phyloP scores from a whole-genome alignment of 257 asterid species.

The Fraxinus anomala region DNA sequence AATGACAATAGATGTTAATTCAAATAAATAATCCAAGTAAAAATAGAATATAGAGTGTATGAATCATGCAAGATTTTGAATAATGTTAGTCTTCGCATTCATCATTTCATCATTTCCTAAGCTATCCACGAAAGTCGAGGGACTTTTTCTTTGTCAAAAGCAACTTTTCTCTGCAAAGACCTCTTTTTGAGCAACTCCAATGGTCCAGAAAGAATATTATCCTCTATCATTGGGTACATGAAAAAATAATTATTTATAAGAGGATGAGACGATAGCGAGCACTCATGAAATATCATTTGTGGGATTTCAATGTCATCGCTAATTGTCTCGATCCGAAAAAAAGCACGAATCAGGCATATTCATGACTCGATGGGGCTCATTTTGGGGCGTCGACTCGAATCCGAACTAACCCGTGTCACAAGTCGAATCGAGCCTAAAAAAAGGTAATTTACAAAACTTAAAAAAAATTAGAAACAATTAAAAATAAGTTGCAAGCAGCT shows the following conservation, averaged over 20 bases:
- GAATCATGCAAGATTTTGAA: slow-evolving; percentile 1
- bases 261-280: neutral
- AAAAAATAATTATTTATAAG: neutral
- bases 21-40: neutral
- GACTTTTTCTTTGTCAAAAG: slow-evolving; percentile 14
- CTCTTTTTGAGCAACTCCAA: slow-evolving; percentile 15
- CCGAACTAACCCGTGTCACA: too few relatives aligned
- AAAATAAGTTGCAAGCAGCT: too few relatives aligned
- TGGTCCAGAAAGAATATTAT: slow-evolving; percentile 3
- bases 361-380: too few relatives aligned
- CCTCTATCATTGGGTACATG: neutral
- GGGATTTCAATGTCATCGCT: too few relatives aligned
- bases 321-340: too few relatives aligned
- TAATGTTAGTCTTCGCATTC: slow-evolving; percentile 7
- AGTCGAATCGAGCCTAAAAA: too few relatives aligned
- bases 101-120: slow-evolving; percentile 1
- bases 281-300: neutral
- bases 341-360: too few relatives aligned
- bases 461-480: too few relatives aligned
- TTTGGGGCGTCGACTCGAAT: too few relatives aligned
- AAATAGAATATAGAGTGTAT: neutral
- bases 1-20: neutral
- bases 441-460: too few relatives aligned
- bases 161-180: slow-evolving; percentile 22
- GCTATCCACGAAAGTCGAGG: neutral